A percentile compares a stretch with the other conserved stretches of the same genome.
Conservation (phyloP, 805 yeast genomes). For the Cyberlindnera nakhonratchasimensis region DNA sequence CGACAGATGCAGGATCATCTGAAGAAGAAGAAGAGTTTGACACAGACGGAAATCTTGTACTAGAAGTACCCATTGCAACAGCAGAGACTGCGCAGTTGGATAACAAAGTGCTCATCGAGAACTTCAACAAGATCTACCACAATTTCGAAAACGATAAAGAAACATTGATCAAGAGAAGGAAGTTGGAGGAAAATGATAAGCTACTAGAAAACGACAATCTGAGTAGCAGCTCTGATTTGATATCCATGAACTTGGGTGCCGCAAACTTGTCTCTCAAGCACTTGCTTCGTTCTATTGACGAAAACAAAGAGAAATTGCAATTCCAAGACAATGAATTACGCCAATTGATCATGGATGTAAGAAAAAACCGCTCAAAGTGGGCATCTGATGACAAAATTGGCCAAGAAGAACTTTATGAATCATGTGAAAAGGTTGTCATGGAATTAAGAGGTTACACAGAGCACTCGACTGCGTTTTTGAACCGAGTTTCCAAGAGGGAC, state of each 20-base stretch:
- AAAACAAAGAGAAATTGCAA: conserved; percentile 67
- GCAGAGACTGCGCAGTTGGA: conserved; percentile 34
- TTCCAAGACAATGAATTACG: conserved; percentile 82
- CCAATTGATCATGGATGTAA: conserved; percentile 82
- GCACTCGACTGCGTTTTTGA: conserved; percentile 93
- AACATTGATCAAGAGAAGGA: conserved; percentile 68
- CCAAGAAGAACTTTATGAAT: conserved; percentile 96
- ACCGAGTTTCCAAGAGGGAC: conserved; percentile 94
- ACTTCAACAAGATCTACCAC: conserved; percentile 71
- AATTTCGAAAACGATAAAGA: conserved; percentile 73
- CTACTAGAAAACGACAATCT: conserved; percentile 39
- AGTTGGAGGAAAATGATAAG: conserved; percentile 76
- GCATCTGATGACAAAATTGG: conserved; percentile 93
- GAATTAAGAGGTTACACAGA: conserved; percentile 91
- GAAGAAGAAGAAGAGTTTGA: conserved; percentile 12
- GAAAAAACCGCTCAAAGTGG: conserved; percentile 96
- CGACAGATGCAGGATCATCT: conserved; percentile 1
- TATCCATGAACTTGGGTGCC: conserved; percentile 57
- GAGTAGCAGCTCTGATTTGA: conserved; percentile 25
- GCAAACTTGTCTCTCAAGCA: conserved; percentile 78
- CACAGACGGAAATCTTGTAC: conserved; percentile 25
- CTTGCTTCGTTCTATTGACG: conserved; percentile 72
- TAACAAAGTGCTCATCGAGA: conserved; percentile 43
- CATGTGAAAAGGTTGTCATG: conserved; percentile 90
- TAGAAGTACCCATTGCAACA: conserved; percentile 34